phyloP scores from a whole-genome alignment of 192 early-diverging fungal species.

The Geosiphon pyriformis region DNA sequence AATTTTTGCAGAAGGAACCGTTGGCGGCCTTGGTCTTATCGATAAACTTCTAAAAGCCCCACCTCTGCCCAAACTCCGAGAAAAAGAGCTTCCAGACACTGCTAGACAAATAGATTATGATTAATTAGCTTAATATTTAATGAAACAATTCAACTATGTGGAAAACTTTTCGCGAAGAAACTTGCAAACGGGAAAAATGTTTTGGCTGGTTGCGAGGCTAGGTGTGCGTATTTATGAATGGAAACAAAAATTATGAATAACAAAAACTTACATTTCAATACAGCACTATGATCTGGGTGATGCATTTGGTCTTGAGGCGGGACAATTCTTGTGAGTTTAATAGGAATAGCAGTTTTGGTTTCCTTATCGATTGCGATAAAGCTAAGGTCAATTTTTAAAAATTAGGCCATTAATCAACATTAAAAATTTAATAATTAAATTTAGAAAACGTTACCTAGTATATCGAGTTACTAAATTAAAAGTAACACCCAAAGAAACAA shows the following conservation, averaged over 20 bases:
- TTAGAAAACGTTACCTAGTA: slow-evolving; percentile 8
- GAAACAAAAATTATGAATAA: background rate
- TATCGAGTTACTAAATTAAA: slow-evolving; percentile 8
- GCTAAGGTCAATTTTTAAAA: background rate
- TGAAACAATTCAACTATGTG: too few relatives aligned
- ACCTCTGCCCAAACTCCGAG: too few relatives aligned
- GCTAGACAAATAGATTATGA: too few relatives aligned
- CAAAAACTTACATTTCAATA: background rate
- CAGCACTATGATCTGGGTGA: background rate
- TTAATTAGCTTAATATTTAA: too few relatives aligned
- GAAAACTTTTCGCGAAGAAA: too few relatives aligned
- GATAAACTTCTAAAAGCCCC: too few relatives aligned
- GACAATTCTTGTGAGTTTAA: background rate
- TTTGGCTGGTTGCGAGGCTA: background rate
- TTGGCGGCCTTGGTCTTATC: too few relatives aligned
- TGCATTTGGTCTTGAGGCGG: background rate
- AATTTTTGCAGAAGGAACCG: too few relatives aligned
- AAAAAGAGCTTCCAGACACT: too few relatives aligned
- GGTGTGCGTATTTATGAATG: background rate
- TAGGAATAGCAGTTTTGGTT: background rate
- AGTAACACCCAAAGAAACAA: background rate
- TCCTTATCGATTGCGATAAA: slow-evolving; percentile 15
- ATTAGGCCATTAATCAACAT: background rate
- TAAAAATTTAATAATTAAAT: background rate
- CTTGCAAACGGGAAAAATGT: background rate